Evolutionary conservation across 768 basidiomycete species (phyloP).

Genomic region (Gymnopilus dilepis): DNA sequence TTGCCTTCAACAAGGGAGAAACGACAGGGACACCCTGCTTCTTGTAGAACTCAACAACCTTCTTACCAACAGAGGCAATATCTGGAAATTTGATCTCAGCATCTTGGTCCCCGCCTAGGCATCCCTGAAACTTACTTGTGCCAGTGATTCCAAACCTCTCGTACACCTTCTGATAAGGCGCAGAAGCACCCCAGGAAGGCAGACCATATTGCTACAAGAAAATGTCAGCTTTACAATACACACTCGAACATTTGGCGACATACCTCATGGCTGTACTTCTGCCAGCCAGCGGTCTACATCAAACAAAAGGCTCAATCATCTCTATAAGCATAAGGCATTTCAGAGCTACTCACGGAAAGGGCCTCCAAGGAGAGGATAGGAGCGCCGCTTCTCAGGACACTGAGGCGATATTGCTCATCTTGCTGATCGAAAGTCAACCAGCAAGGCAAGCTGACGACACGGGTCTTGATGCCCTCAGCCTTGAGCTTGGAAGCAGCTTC

Average conservation of each 20-base stretch:
- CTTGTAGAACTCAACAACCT: conserved; percentile 88
- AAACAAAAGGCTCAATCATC: conserved; percentile 24
- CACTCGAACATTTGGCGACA: neutral
- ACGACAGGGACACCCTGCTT: conserved; percentile 68
- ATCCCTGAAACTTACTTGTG: conserved; percentile 56
- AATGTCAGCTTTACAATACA: conserved; percentile 12
- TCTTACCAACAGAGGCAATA: conserved; percentile 83
- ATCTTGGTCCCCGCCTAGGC: too few species aligned
- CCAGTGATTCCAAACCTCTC: conserved; percentile 89
- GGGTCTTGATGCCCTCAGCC: conserved; percentile 76
- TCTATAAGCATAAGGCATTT: too few species aligned
- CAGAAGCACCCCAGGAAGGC: conserved; percentile 83
- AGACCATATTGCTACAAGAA: conserved; percentile 68
- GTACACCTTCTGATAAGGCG: conserved; percentile 89
- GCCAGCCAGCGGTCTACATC: conserved; percentile 77
- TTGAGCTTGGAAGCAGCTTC: conserved; percentile 86
- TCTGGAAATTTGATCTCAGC: too few species aligned
- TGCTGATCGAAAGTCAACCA: conserved; percentile 90
- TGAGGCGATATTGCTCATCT: conserved; percentile 75
- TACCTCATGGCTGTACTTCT: conserved; percentile 87
- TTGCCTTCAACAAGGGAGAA: conserved; percentile 81
- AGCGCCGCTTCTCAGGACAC: conserved; percentile 86
- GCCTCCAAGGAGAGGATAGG: conserved; percentile 93
- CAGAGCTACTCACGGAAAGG: conserved; percentile 46
- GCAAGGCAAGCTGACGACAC: conserved; percentile 89